Conservation (phyloP, 2,329 filamentous ascomycete species). For the Sarocladium kiliense region DNA sequence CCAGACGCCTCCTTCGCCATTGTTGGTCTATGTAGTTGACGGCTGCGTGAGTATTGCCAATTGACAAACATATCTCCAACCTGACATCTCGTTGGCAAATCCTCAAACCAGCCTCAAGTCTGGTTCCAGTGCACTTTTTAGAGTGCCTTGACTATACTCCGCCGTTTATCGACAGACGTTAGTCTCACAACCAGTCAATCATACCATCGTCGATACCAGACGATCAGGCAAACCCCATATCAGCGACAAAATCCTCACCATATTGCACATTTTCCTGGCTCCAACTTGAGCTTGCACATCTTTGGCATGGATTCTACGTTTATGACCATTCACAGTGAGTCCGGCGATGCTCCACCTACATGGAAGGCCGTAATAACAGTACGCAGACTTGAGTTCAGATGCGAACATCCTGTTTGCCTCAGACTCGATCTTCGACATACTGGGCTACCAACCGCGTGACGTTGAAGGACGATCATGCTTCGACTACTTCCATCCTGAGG, state of each 20-base stretch:
- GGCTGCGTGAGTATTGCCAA: neutral
- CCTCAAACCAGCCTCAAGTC: neutral
- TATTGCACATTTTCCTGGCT: neutral
- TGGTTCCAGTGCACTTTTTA: neutral
- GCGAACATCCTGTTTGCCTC: conserved; percentile 80
- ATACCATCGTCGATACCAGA: too few species aligned
- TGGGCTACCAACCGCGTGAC: conserved; percentile 73
- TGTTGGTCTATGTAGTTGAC: neutral
- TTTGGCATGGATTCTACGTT: conserved; percentile 73
- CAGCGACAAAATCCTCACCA: neutral
- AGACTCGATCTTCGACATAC: conserved; percentile 76
- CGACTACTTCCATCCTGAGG: conserved; percentile 81
- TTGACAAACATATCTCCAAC: neutral
- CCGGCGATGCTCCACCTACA: conserved; percentile 13
- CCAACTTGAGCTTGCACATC: neutral
- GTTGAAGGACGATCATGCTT: conserved; percentile 73
- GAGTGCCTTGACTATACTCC: neutral
- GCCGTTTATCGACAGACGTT: neutral
- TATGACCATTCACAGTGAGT: conserved; percentile 83
- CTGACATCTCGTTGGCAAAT: neutral
- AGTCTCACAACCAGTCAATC: too few species aligned
- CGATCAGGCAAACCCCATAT: too few species aligned
- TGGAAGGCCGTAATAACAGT: conserved; percentile 9
- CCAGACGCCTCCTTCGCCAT: neutral
- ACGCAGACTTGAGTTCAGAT: conserved; percentile 64